A percentile compares a stretch with the other conserved stretches of the same genome.
Evolutionary conservation across 352 stramenopile species (phyloP).

Genomic region (Pythium apleroticum): DNA sequence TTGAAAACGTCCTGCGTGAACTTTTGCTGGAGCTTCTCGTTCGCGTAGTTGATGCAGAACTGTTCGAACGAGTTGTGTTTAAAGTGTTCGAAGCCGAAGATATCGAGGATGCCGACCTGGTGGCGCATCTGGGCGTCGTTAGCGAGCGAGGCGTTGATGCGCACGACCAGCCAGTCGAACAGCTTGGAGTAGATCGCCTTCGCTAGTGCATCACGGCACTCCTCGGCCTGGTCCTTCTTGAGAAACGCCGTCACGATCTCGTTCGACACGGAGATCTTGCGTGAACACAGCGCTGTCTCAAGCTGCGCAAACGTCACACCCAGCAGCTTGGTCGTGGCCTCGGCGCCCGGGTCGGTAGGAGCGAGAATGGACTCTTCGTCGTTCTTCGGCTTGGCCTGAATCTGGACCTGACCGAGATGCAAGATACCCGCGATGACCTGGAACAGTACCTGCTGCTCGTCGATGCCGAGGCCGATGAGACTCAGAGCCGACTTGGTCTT

Average conservation of each 20-base stretch:
- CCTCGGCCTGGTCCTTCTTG: constrained; percentile 83
- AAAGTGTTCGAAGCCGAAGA: constrained; percentile 95
- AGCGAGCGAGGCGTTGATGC: constrained; percentile 75
- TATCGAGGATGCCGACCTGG: constrained; percentile 91
- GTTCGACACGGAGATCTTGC: constrained; percentile 61
- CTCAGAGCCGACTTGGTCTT: constrained; percentile 60
- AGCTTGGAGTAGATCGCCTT: constrained; percentile 96
- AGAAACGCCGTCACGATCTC: constrained; percentile 75
- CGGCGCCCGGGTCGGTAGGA: constrained; percentile 33
- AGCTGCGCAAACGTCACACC: constrained; percentile 52
- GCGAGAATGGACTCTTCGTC: constrained; percentile 71
- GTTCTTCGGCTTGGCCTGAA: constrained; percentile 67
- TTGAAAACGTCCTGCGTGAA: constrained; percentile 92
- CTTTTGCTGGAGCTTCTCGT: constrained; percentile 93
- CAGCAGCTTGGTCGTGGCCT: constrained; percentile 50
- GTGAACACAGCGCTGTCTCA: constrained; percentile 69
- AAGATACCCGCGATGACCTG: constrained; percentile 90
- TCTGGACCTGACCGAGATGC: constrained; percentile 95
- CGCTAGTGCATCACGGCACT: constrained; percentile 93
- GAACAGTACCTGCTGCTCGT: constrained; percentile 65
- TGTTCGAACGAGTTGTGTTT: constrained; percentile 94
- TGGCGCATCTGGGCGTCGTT: constrained; percentile 55
- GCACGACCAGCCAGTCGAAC: constrained; percentile 96
- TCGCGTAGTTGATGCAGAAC: constrained; percentile 93
- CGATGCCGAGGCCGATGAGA: constrained; percentile 58